Conservation (phyloP, 2,329 filamentous ascomycete species). For the Botrytis pseudocinerea region DNA sequence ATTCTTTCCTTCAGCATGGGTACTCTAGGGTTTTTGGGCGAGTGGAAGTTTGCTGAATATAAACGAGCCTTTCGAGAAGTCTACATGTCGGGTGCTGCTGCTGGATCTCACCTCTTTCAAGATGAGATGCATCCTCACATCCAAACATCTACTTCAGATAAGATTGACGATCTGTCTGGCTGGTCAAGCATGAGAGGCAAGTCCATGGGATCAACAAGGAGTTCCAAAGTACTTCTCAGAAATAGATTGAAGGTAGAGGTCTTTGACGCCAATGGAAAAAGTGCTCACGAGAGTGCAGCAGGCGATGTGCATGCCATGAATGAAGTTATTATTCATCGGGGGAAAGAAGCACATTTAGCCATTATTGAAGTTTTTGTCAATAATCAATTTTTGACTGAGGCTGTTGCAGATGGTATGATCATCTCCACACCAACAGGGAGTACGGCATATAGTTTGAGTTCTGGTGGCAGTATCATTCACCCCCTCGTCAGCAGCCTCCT, state of each 20-base stretch:
- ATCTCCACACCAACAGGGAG: constrained; percentile 92
- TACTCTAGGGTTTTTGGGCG: constrained; percentile 88
- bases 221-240: constrained; percentile 79
- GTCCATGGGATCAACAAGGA: constrained; percentile 72
- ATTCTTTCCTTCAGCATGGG: constrained; percentile 97
- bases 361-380: constrained; percentile 91
- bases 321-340: constrained; percentile 90
- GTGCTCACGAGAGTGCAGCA: constrained; percentile 38
- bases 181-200: constrained; percentile 80
- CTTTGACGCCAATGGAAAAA: constrained; percentile 65
- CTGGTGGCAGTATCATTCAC: constrained; percentile 90
- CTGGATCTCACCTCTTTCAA: constrained; percentile 39
- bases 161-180: constrained; percentile 46
- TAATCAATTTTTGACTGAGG: constrained; percentile 86
- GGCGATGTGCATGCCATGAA: constrained; percentile 73
- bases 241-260: constrained; percentile 86
- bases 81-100: constrained; percentile 73
- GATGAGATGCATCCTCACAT: constrained; percentile 40
- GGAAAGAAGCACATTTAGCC: constrained; percentile 84
- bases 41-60: constrained; percentile 94
- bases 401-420: constrained; percentile 92
- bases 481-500: constrained; percentile 86
- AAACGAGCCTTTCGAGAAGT: constrained; percentile 90
- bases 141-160: constrained; percentile 27
- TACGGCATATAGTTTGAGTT: constrained; percentile 92